Percentiles rank a stretch among this genome's conserved stretches.
Evolutionary conservation across 371 early-diverging fungal species (phyloP).

Genomic region (Zancudomyces culisetae): DNA sequence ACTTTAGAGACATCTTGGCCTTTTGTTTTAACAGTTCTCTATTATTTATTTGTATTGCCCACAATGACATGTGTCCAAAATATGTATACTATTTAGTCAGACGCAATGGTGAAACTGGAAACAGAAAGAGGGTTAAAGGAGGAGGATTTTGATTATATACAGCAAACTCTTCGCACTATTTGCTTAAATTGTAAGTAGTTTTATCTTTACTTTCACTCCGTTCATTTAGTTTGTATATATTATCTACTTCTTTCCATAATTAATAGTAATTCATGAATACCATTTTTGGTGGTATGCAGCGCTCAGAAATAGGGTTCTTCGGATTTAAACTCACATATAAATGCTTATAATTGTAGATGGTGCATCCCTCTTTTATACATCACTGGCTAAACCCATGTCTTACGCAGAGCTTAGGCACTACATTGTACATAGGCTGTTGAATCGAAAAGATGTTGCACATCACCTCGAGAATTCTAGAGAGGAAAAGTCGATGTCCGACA

Average conservation of each 20-base stretch:
- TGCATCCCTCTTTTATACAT: constrained; percentile 77
- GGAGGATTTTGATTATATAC: constrained; percentile 86
- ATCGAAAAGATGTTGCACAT: constrained; percentile 2
- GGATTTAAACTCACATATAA: background rate
- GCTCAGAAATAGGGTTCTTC: no score
- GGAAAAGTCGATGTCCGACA: background rate
- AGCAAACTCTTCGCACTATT: constrained; percentile 73
- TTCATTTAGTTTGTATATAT: no score
- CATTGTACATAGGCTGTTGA: constrained; percentile 49
- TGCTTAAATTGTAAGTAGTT: constrained; percentile 65
- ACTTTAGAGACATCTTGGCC: no score
- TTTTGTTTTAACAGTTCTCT: background rate
- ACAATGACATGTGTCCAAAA: no score
- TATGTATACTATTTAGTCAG: constrained; percentile 35
- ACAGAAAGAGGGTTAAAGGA: constrained; percentile 72
- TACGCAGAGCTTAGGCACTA: constrained; percentile 59
- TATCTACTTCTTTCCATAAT: no score
- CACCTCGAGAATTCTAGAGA: background rate
- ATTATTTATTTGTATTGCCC: background rate
- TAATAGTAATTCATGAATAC: no score
- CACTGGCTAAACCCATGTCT: constrained; percentile 57
- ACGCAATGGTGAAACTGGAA: constrained; percentile 52
- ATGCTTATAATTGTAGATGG: constrained; percentile 40
- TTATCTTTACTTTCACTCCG: no score
- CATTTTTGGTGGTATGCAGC: no score